Evolutionary conservation across 805 yeast species (phyloP).

Genomic region (Candida odintsovae): DNA sequence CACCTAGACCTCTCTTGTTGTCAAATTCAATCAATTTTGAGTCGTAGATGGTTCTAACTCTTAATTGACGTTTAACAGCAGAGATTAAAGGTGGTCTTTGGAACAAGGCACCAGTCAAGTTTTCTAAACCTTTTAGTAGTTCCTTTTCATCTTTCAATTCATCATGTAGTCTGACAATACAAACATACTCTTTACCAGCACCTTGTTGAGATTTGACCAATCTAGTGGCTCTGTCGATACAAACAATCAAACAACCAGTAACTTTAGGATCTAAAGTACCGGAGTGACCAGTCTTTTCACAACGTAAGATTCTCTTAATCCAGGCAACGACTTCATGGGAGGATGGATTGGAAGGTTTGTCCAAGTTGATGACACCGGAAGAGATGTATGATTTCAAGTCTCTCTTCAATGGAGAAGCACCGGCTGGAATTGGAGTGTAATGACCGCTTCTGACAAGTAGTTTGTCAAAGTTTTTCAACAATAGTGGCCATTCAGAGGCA

Average conservation of each 20-base stretch:
- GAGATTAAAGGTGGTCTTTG: slow-evolving; percentile 99
- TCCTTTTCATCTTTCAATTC: slow-evolving; percentile 87
- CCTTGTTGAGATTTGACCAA: slow-evolving; percentile 98
- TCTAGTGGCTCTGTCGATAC: slow-evolving; percentile 97
- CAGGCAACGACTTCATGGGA: slow-evolving; percentile 99
- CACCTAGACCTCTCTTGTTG: slow-evolving; percentile 93
- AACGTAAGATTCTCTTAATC: slow-evolving; percentile 93
- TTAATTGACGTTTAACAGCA: slow-evolving; percentile 97
- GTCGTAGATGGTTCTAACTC: slow-evolving; percentile 97
- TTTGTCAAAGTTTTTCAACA: slow-evolving; percentile 91
- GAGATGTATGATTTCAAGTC: slow-evolving; percentile 85
- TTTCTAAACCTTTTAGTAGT: slow-evolving; percentile 81
- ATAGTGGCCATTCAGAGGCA: slow-evolving; percentile 92
- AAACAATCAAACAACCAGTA: slow-evolving; percentile 97
- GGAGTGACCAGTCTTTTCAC: slow-evolving; percentile 97
- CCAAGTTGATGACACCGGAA: slow-evolving; percentile 94
- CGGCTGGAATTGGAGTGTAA: slow-evolving; percentile 95
- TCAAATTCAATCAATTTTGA: slow-evolving; percentile 94
- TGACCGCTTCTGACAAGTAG: slow-evolving; percentile 93
- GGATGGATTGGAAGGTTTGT: slow-evolving; percentile 97
- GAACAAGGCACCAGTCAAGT: slow-evolving; percentile 96
- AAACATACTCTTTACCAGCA: slow-evolving; percentile 99
- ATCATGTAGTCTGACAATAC: slow-evolving; percentile 94
- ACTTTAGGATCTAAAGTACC: slow-evolving; percentile 99
- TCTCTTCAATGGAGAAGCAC: slow-evolving; percentile 91